phyloP scores from a whole-genome alignment of 108 stramenopile species.

The Fragilaria crotonensis region DNA sequence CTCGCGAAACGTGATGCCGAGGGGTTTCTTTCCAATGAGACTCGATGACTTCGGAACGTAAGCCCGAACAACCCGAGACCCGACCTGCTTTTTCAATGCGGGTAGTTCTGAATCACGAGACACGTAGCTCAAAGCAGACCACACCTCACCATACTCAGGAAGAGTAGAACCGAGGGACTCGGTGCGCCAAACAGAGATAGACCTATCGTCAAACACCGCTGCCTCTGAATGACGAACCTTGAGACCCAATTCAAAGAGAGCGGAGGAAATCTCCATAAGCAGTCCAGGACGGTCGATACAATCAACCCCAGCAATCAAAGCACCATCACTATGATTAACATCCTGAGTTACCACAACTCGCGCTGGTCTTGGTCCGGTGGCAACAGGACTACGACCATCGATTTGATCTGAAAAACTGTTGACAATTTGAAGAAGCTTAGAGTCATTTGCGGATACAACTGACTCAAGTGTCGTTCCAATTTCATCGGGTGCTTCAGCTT shows the following conservation, averaged over 20 bases:
- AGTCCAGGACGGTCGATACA: constrained; percentile 47
- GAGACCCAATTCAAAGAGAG: constrained; percentile 40
- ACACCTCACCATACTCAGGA: constrained; percentile 59
- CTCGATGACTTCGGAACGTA: constrained; percentile 39
- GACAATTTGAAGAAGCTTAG: background rate
- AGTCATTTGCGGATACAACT: background rate
- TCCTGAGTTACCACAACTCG: background rate
- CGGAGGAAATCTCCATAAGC: constrained; percentile 65
- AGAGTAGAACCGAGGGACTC: constrained; percentile 40
- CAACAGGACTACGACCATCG: background rate
- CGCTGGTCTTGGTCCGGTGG: background rate
- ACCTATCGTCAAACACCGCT: constrained; percentile 46
- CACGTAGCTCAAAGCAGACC: constrained; percentile 36
- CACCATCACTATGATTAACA: background rate
- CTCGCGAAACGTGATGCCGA: constrained; percentile 49
- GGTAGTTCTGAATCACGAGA: constrained; percentile 20
- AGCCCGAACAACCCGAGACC: constrained; percentile 65
- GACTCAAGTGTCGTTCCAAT: background rate
- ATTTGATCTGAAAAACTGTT: background rate
- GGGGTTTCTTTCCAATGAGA: constrained; percentile 44
- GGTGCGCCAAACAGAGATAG: constrained; percentile 77
- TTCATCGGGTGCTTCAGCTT: background rate
- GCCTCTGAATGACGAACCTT: constrained; percentile 77
- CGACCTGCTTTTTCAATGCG: constrained; percentile 48
- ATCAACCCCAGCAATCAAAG: constrained; percentile 46